Conservation (phyloP, 805 yeast genomes). For the Pichia scutulata region DNA sequence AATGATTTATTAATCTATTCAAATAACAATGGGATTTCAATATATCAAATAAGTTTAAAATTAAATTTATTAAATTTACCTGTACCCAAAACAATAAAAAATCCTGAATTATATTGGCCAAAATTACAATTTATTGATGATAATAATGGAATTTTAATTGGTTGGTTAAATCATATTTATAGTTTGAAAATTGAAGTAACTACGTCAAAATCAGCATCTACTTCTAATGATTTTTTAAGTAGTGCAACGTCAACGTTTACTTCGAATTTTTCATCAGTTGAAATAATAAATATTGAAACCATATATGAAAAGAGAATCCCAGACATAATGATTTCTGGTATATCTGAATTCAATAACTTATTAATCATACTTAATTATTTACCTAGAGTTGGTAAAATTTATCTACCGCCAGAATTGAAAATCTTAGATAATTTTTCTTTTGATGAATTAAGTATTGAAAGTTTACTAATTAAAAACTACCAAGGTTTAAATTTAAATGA, state of each 20-base stretch:
- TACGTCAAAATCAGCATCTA: background rate
- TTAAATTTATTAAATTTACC: constrained; percentile 43
- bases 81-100: constrained; percentile 46
- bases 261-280: constrained; percentile 18
- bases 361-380: constrained; percentile 52
- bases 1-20: constrained; percentile 74
- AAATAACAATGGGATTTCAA: constrained; percentile 70
- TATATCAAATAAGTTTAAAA: constrained; percentile 51
- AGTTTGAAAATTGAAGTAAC: constrained; percentile 25
- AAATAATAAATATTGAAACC: constrained; percentile 37
- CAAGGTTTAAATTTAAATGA: constrained; percentile 70
- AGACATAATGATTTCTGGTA: constrained; percentile 62
- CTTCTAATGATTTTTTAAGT: constrained; percentile 33
- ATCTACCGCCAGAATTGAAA: constrained; percentile 62
- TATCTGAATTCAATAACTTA: constrained; percentile 63
- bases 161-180: constrained; percentile 83
- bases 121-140: constrained; percentile 64
- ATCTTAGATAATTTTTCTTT: constrained; percentile 59
- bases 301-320: constrained; percentile 41
- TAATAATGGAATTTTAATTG: constrained; percentile 58
- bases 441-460: constrained; percentile 73
- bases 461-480: constrained; percentile 52
- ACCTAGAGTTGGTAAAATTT: constrained; percentile 23
- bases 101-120: constrained; percentile 84
- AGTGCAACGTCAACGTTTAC: constrained; percentile 49